Base-by-base conservation (phyloP, 179 eudicot genomes). In the Patellifolia procumbens region DNA sequence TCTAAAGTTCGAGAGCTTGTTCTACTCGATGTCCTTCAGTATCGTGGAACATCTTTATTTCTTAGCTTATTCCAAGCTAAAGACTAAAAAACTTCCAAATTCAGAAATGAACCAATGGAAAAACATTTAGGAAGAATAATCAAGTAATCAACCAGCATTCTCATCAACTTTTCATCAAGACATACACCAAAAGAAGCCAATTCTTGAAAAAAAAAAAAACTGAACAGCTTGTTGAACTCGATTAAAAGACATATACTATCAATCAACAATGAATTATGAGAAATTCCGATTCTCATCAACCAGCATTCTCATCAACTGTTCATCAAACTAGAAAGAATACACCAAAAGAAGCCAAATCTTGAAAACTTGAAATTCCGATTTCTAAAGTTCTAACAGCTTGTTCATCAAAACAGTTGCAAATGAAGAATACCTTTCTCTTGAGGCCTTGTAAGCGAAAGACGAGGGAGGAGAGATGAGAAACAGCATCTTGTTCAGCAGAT, bases 401-500 rank as follows among this genome's bases (percentile, higher is more conserved):
- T n/a, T n/a, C n/a, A n/a, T n/a, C n/a, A n/a, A n/a, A n/a, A n/a
- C n/a, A n/a, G n/a, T n/a, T n/a, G n/a, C n/a, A n/a, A n/a, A n/a
- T n/a, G n/a, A n/a, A n/a, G n/a, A n/a, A 17, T 53, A 93, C 99
- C 94, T 95, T 95, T 8, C 97, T 68, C 79, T 95, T 95, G 83
- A 95, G 95, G 24, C 99, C 99, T 84, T 92, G 97, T 17, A 95
- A 85, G 72, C 97, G 83, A 60, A 91, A 91, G 55, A 93, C 99
- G 5, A 95, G 94, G 1, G 94, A 90, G 55, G 81, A 85, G 58
- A 93, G 96, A 15, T 86, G 92, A 12, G 78, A 75, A 69, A 95
- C 96, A 22, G 97, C 94, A 31, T 92, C 93, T 86, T 87, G 31
- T 17, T 85, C 86, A 53, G 77, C 7, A 34, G 84, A 83, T 35